Evolutionary conservation across 192 early-diverging fungal species (phyloP).

Genomic region (Chytriomyces sp.): DNA sequence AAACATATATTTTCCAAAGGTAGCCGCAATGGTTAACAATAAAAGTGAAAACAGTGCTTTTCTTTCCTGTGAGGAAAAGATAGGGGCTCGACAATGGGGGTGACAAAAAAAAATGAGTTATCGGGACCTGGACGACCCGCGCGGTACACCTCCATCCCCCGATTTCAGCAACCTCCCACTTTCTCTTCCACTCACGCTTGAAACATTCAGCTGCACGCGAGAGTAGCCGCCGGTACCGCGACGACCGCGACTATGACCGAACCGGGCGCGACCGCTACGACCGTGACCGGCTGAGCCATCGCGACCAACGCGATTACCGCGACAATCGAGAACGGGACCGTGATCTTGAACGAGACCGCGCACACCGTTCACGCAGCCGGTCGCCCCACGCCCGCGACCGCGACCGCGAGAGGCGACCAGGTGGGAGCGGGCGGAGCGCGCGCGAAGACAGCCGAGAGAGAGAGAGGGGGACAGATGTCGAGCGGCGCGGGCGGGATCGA

Average conservation of each 20-base stretch:
- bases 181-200: background rate
- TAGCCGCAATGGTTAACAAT: no score
- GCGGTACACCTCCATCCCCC: background rate
- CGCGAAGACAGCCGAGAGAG: background rate
- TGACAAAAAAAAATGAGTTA: conserved; percentile 4
- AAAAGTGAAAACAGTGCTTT: no score
- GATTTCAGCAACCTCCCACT: background rate
- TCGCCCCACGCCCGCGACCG: background rate
- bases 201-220: background rate
- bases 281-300: background rate
- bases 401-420: background rate
- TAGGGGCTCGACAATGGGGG: no score
- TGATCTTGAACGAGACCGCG: background rate
- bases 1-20: no score
- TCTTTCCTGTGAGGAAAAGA: no score
- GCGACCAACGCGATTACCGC: background rate
- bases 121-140: conserved; percentile 2
- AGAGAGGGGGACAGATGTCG: background rate
- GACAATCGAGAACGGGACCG: background rate
- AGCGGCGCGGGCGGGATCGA: background rate
- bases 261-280: background rate
- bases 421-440: no score
- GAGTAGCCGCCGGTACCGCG: background rate
- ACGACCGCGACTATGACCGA: background rate
- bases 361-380: background rate